A percentile compares a stretch with the other conserved stretches of the same genome.
Evolutionary conservation across 306 rosid species (phyloP).

Genomic region (Quercus mongolica): DNA sequence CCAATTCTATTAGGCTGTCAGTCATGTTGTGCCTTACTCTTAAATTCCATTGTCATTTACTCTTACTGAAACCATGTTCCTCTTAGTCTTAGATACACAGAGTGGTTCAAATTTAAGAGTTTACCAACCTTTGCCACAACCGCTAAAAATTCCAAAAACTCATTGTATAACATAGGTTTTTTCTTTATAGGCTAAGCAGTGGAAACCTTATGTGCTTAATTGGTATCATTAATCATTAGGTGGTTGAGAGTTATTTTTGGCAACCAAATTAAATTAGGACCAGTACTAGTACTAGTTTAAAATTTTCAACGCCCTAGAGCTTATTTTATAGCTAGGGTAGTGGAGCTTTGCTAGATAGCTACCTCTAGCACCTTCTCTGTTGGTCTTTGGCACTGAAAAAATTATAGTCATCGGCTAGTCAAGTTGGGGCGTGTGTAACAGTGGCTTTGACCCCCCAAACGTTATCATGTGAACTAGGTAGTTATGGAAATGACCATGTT

Average conservation of each 20-base stretch:
- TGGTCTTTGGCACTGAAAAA: not conserved
- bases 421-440: not conserved
- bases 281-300: not conserved
- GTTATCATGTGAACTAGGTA: too few species aligned
- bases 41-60: conserved; percentile 10
- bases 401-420: not conserved
- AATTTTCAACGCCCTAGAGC: not conserved
- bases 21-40: not conserved
- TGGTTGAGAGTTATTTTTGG: not conserved
- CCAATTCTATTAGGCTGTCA: not conserved
- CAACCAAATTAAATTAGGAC: not conserved
- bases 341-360: not conserved
- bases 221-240: not conserved
- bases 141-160: too few species aligned
- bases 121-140: not conserved
- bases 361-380: not conserved
- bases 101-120: not conserved
- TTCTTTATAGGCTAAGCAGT: not conserved
- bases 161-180: too few species aligned
- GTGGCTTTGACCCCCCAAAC: not conserved
- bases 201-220: not conserved
- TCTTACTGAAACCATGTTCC: not conserved
- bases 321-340: not conserved
- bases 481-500: too few species aligned
- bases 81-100: not conserved